phyloP scores from a whole-genome alignment of 129 eudicot species.

The Lactuca saligna region DNA sequence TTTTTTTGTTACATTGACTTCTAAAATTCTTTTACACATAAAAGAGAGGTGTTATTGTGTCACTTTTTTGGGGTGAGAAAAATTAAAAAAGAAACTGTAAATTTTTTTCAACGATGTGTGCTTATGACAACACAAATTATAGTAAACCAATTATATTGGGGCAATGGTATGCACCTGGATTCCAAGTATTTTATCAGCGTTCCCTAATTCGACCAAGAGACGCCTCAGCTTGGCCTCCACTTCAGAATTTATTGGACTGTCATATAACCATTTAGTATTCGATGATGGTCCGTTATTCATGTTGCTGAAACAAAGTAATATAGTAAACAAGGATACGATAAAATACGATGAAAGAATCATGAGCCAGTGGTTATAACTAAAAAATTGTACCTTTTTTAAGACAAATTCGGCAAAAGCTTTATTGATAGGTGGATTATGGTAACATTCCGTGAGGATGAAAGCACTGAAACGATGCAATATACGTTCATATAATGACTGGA shows the following conservation, averaged over 20 bases:
- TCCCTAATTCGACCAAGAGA: too few species aligned
- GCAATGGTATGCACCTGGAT: slow-evolving; percentile 53
- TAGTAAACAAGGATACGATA: background rate
- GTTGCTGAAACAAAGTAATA: slow-evolving; percentile 47
- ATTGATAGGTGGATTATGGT: slow-evolving; percentile 77
- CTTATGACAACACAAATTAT: too few species aligned
- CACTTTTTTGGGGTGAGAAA: too few species aligned
- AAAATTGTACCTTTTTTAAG: too few species aligned
- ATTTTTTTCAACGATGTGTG: too few species aligned
- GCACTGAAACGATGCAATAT: slow-evolving; percentile 56
- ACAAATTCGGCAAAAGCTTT: slow-evolving; percentile 95
- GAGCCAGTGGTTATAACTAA: slow-evolving; percentile 27
- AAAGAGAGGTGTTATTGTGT: too few species aligned
- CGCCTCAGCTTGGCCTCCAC: slow-evolving; percentile 44
- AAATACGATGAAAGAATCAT: too few species aligned
- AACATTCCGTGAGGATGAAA: slow-evolving; percentile 82
- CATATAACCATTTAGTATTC: slow-evolving; percentile 59
- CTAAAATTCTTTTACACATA: too few species aligned
- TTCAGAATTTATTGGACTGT: slow-evolving; percentile 62
- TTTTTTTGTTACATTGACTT: too few species aligned
- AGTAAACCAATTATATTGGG: too few species aligned
- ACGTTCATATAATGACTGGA: background rate
- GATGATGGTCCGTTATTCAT: slow-evolving; percentile 45
- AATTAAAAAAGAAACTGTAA: too few species aligned
- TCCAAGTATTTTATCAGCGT: slow-evolving; percentile 28